A percentile compares a stretch with the other conserved stretches of the same genome.
phyloP scores from a whole-genome alignment of 768 basidiomycete species.

The Psilocybe azurescens region DNA sequence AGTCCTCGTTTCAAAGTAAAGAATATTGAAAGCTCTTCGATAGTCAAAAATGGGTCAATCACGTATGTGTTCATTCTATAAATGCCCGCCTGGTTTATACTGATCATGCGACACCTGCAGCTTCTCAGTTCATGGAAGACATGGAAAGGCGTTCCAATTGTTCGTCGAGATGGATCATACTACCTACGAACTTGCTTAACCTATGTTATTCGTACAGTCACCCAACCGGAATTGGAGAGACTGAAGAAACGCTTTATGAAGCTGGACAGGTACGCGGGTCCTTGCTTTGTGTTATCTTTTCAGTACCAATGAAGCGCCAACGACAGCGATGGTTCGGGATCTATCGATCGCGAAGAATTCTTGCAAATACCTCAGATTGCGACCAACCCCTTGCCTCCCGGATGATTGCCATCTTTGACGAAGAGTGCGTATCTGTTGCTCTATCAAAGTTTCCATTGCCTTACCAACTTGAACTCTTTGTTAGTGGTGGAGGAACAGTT shows the following conservation, averaged over 20 bases:
- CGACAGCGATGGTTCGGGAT: conserved; percentile 90
- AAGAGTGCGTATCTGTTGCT: conserved; percentile 76
- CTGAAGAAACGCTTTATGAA: conserved; percentile 99
- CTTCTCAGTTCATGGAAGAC: conserved; percentile 96
- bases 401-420: conserved; percentile 99
- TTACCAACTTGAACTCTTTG: conserved; percentile 8
- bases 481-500: conserved; percentile 96
- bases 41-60: conserved; percentile 74
- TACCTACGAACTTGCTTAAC: conserved; percentile 18
- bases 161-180: conserved; percentile 48
- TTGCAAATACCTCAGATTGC: conserved; percentile 99
- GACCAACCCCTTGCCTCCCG: conserved; percentile 92
- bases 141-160: conserved; percentile 98
- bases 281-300: neutral
- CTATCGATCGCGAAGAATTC: conserved; percentile 98
- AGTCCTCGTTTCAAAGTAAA: neutral
- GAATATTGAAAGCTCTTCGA: conserved; percentile 1
- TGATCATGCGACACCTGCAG: conserved; percentile 39
- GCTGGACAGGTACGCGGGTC: conserved; percentile 75
- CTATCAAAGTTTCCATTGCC: neutral
- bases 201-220: conserved; percentile 63
- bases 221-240: conserved; percentile 89
- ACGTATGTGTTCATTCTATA: conserved; percentile 50
- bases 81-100: neutral
- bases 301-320: conserved; percentile 1